A percentile compares a stretch with the other conserved stretches of the same genome.
phyloP scores from a whole-genome alignment of 352 stramenopile genomes.

The Lagenidium sp. region DNA sequence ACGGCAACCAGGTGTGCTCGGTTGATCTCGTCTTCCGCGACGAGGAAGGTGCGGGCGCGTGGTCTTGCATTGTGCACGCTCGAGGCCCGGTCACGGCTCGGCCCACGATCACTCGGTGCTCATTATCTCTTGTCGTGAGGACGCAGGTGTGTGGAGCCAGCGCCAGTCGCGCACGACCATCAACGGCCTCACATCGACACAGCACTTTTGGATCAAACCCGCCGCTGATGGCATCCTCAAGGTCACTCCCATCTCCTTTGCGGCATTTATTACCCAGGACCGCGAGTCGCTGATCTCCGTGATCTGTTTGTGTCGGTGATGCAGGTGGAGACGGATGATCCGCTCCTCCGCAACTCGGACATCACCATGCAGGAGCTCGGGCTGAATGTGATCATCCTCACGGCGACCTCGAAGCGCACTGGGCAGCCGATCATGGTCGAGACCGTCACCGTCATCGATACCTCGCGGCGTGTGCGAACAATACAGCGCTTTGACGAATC shows the following conservation, averaged over 20 bases:
- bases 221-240: constrained; percentile 84
- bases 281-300: neutral
- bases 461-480: constrained; percentile 65
- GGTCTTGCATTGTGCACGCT: too few relatives aligned
- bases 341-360: constrained; percentile 60
- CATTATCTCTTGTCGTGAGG: too few relatives aligned
- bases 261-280: neutral
- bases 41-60: constrained; percentile 60
- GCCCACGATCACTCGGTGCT: too few relatives aligned
- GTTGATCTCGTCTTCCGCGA: constrained; percentile 76
- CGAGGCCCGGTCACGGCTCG: too few relatives aligned
- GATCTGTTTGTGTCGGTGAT: neutral
- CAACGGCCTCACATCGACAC: constrained; percentile 73
- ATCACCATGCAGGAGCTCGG: constrained; percentile 85
- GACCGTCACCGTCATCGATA: constrained; percentile 79
- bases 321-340: constrained; percentile 77
- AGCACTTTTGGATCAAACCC: constrained; percentile 86
- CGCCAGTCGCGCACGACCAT: constrained; percentile 81
- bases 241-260: constrained; percentile 8
- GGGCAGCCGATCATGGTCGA: constrained; percentile 80
- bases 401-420: constrained; percentile 80
- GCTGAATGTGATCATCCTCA: constrained; percentile 72
- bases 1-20: constrained; percentile 83
- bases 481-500: constrained; percentile 83
- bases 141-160: constrained; percentile 63